Base-by-base conservation (phyloP, 2,329 filamentous ascomycete species). In the Byssothecium circinans region DNA sequence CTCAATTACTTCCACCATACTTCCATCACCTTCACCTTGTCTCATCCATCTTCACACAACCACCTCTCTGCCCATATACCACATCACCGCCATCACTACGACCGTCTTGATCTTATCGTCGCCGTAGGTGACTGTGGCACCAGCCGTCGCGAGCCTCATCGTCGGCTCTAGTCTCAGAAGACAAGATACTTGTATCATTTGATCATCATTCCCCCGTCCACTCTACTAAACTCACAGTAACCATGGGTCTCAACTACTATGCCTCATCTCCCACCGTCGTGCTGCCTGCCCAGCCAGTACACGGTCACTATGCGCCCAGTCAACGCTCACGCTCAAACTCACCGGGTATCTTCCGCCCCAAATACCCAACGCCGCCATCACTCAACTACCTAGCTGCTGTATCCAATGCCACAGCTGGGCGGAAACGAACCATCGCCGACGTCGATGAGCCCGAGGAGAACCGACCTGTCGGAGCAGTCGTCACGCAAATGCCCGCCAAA, bases 341-440 rank as follows among this genome's bases (percentile, higher is more conserved):
- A 50, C 64, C 68, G 61, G 63, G 62, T 57, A 69, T 62, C 50
- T 67, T 66, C 52, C 64, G 66, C 49, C 67, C 66, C 53, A 71
- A 69, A 53, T 70, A 68, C 56, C 71, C 71, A 55, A 70, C 65
- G 53, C 70, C 70, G 48, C 71, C 71, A 48, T 73, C 70, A 53
- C 62, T 74, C 62, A 74, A 74, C 57, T 74, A 74, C 59, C 68
- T 70, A 61, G 70, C 70, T 52, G 66, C 68, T 51, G 60, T 64
- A 25, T 68, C 67, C 56, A 71, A 70, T 57, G 57, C 67, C 58
- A 62, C 75, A 54, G 81, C 82, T 58, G 85, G 87, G 57, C 84
- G 86, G 66, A 91, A 91, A 74, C 85, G 88, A 58, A 89, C 86
- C 53, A 81, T 87, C 65, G 85, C 88, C 62, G 87, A 91, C 69